Conservation (phyloP, 2,329 filamentous ascomycete species). For the Sphaerostilbella broomeana region DNA sequence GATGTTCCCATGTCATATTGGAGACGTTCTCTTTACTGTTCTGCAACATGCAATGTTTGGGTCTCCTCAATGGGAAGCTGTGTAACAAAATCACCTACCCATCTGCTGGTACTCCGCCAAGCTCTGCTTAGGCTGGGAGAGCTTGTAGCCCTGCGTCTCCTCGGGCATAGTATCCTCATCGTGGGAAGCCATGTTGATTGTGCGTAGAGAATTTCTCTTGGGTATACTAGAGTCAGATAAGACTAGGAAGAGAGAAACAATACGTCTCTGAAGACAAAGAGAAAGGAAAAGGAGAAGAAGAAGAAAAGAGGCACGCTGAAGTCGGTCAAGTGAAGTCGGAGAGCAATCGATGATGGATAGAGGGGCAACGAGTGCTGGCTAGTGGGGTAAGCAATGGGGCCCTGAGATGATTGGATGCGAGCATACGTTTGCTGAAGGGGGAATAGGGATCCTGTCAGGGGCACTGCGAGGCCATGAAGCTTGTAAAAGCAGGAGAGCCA, state of each 20-base stretch:
- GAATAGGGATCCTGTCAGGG: too few species aligned
- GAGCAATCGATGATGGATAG: slow-evolving; percentile 8
- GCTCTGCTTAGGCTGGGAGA: slow-evolving; percentile 93
- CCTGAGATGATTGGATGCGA: slow-evolving; percentile 10
- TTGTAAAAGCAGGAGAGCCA: too few species aligned
- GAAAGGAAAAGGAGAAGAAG: slow-evolving; percentile 7
- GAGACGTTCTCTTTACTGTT: too few species aligned
- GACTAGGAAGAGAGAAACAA: too few species aligned
- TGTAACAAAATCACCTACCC: slow-evolving; percentile 50
- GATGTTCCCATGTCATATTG: too few species aligned
- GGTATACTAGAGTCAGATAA: not conserved
- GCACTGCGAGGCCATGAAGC: too few species aligned
- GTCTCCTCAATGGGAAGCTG: too few species aligned
- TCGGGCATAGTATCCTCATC: slow-evolving; percentile 80
- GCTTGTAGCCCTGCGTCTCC: slow-evolving; percentile 93
- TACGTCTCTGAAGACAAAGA: not conserved
- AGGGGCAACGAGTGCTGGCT: slow-evolving; percentile 11
- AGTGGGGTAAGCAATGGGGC: slow-evolving; percentile 8
- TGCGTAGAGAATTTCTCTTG: slow-evolving; percentile 10
- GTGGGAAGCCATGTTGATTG: slow-evolving; percentile 56
- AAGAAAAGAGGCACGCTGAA: slow-evolving; percentile 4
- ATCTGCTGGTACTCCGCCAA: slow-evolving; percentile 90
- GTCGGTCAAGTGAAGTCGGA: slow-evolving; percentile 4
- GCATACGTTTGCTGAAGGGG: too few species aligned
- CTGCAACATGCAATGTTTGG: too few species aligned